Base-by-base conservation (phyloP, 2,329 filamentous ascomycete species). In the Fusarium proliferatum region DNA sequence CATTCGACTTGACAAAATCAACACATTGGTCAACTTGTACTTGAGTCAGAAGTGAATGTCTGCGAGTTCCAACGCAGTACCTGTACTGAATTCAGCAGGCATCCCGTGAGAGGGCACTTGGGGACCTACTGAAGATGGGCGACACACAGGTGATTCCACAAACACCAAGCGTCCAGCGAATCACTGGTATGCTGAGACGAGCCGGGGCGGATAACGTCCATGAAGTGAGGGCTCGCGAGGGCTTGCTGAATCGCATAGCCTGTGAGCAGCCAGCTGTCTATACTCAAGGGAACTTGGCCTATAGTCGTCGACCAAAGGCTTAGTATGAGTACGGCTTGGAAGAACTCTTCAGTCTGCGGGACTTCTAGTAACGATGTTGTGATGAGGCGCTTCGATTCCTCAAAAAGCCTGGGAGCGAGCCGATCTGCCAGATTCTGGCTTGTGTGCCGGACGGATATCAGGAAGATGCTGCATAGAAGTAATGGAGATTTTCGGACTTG, bases 221-320 rank as follows among this genome's bases (percentile, higher is more conserved):
- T 46, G 34, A 79, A 79, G 5, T 72, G 49, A 6, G 75, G 73
- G 33, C 72, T 78, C 12, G 72, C 72, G 7, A 74, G 60, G 6
- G 67, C 76, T 58, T 79, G 77, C 28, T 78, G 75, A 1, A 79
- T 48, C 1, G 77, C 76, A 45, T 79, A 77, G 1, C 77, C 73
- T 0, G 78, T 79, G 23, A 79, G 42, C 0, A 79, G 15, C 78
- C 78, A 79, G 33, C 77, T 72, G 34, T 79, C 78, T 23, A 79
- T 77, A 16, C 77, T 79, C n/a, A 79, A 45, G 0, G 77, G 77
- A 4, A 71, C 61, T 28, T 78, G 77, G 0, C 77, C 78, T 8
- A 79, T 74, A 2, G 77, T 79, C 1, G 77, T 79, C 1, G 77
- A 79, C 78, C 78, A 79, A 1, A 79, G 55, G 23, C 77, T 78